Evolutionary conservation across 140 eudicot species (phyloP).

Genomic region (Stevia rebaudiana): DNA sequence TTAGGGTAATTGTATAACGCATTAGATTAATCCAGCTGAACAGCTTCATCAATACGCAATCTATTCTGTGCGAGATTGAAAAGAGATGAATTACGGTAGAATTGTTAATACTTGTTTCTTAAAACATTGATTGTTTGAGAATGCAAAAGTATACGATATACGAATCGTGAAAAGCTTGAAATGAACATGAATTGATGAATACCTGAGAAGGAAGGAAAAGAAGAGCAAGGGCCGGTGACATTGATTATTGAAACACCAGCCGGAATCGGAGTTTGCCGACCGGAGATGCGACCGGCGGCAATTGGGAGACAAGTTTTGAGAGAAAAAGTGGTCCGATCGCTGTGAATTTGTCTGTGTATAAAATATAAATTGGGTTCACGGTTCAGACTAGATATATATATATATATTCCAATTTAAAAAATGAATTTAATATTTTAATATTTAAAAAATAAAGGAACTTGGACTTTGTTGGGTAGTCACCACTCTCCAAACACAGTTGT

Average conservation of each 20-base stretch:
- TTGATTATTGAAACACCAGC: slow-evolving; percentile 7
- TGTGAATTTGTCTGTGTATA: slow-evolving; percentile 8
- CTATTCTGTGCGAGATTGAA: neutral
- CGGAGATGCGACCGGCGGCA: slow-evolving; percentile 33
- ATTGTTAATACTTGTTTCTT: neutral
- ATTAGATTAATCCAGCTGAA: neutral
- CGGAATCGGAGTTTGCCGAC: slow-evolving; percentile 19
- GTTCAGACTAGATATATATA: neutral
- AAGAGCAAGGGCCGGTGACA: slow-evolving; percentile 32
- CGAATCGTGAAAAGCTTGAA: neutral
- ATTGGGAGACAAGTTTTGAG: slow-evolving; percentile 13
- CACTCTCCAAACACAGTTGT: too few species aligned
- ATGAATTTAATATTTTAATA: too few species aligned
- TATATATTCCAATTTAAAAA: neutral
- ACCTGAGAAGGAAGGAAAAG: slow-evolving; percentile 30
- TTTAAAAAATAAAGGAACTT: too few species aligned
- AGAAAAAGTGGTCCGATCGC: slow-evolving; percentile 15
- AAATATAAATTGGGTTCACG: neutral
- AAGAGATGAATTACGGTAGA: neutral
- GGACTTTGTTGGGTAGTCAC: too few species aligned
- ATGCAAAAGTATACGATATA: neutral
- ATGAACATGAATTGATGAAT: neutral
- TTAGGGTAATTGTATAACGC: slow-evolving; percentile 9
- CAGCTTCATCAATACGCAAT: slow-evolving; percentile 15
- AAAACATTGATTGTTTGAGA: neutral